Percentiles rank a stretch among this genome's conserved stretches.
Evolutionary conservation across 192 early-diverging fungal genomes (phyloP).

Genomic region (Linnemannia zychae): DNA sequence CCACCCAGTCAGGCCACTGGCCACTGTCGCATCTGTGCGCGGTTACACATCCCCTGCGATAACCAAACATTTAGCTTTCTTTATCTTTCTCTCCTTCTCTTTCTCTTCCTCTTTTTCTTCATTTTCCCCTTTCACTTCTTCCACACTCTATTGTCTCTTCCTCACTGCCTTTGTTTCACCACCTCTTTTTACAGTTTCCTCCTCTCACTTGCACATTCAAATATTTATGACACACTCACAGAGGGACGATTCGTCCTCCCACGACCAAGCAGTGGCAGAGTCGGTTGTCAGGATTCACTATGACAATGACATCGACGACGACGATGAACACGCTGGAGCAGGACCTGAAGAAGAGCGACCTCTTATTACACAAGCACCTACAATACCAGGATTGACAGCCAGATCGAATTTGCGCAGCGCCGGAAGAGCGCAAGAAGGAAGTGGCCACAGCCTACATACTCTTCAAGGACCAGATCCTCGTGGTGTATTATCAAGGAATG

Average conservation of each 20-base stretch:
- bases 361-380: background rate
- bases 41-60: background rate
- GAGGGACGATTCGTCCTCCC: background rate
- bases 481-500: background rate
- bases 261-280: background rate
- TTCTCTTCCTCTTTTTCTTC: background rate
- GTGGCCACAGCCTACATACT: constrained; percentile 30
- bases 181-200: background rate
- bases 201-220: background rate
- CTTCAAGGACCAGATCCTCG: background rate
- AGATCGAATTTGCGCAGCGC: background rate
- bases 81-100: background rate
- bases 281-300: constrained; percentile 33
- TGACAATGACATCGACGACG: constrained; percentile 23
- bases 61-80: background rate
- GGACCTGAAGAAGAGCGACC: background rate
- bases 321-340: background rate
- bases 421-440: constrained; percentile 6
- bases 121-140: background rate
- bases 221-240: background rate
- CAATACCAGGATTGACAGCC: background rate
- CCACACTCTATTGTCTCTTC: no score
- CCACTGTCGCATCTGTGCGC: background rate
- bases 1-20: background rate
- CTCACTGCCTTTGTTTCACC: background rate